These are phyloP conservation scores for Beauveria varroae DNA, from an alignment of 2,329 filamentous ascomycete genomes.

Conservation along the genomic window DNA sequence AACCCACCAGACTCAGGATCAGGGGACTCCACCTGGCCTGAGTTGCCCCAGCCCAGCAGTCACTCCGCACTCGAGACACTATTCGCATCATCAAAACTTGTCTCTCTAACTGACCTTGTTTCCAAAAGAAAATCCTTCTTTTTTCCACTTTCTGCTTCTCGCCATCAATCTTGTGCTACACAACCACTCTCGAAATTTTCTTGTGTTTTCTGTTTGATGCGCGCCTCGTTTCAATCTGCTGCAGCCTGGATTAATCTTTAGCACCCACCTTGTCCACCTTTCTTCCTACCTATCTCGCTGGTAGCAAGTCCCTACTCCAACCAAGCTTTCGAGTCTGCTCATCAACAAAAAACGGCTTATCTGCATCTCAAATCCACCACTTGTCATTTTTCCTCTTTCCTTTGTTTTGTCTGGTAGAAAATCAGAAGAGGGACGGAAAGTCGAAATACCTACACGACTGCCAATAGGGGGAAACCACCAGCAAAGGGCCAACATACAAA, in stretches of 20 bases:
- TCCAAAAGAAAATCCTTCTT: not conserved
- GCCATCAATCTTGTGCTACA: not conserved
- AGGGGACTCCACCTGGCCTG: constrained; percentile 11
- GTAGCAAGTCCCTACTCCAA: not conserved
- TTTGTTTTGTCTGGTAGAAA: not conserved
- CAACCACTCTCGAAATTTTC: not conserved
- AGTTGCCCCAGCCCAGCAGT: constrained; percentile 8
- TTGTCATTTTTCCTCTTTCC: no score
- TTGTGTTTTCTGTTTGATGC: not conserved
- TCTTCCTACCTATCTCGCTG: not conserved
- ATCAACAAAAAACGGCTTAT: not conserved
- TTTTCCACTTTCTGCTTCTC: not conserved
- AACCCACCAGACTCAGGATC: constrained; percentile 4
- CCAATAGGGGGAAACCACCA: not conserved
- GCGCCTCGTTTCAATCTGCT: not conserved
- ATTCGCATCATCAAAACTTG: constrained; percentile 20
- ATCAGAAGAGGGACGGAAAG: not conserved
- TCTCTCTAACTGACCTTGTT: constrained; percentile 4
- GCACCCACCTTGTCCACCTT: not conserved
- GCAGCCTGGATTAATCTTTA: not conserved
- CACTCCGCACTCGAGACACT: constrained; percentile 25
- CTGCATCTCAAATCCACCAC: not conserved
- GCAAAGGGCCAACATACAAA: not conserved
- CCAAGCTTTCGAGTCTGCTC: not conserved
- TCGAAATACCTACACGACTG: no score